Evolutionary conservation across 129 eudicot species (phyloP), one percentile per base, ranked within the genome.

Genomic region (Oenanthe sinensis): DNA sequence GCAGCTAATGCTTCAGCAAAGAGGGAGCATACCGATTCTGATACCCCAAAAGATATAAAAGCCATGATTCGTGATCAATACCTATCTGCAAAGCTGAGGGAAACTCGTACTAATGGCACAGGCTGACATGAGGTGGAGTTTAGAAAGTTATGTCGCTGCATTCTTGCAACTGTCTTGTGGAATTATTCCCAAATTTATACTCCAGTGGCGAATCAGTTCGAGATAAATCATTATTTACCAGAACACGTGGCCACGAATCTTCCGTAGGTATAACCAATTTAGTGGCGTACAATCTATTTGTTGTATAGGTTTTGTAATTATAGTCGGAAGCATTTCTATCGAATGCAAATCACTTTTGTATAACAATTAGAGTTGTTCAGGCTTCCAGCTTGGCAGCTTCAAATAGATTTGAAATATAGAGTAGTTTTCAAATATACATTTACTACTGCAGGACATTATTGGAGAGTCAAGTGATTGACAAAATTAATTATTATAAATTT

Each of bases 1-100:
- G 90, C 94, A 22, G 87, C 97, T 69, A 85, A 79, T 81, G 50
- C 88, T 78, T 79, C 85, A 36, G 79, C 84, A 9, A 84, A 73
- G 68, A 93, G 82, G 52, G 96, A 89, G 71, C 83, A 84, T 50
- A 26, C 79, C 20, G 95, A 87, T 63, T 75, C 77, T 22, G 90
- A 87, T 65, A 77, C 84, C 45, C 73, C 83, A 24, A 93, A 89
- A 75, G 87, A 85, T 81, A 67, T 85, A 77, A 85, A 72, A 85
- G 82, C 78, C 86, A 82, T 55, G 81, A 78, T 81, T n/a, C 86
- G 72, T 26, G 86, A 86, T 84, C 84, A 82, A 68, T 82, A 84
- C 26, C 46, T 80, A 20, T 70, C 80, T 24, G 75, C 76, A 14
- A 82, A 79, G 83, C 81, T 39, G 46, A 68, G 75, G 82, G 84